These are phyloP conservation scores for Colletotrichum lini DNA, from an alignment of 2,329 filamentous ascomycete genomes.

Conservation along the genomic window DNA sequence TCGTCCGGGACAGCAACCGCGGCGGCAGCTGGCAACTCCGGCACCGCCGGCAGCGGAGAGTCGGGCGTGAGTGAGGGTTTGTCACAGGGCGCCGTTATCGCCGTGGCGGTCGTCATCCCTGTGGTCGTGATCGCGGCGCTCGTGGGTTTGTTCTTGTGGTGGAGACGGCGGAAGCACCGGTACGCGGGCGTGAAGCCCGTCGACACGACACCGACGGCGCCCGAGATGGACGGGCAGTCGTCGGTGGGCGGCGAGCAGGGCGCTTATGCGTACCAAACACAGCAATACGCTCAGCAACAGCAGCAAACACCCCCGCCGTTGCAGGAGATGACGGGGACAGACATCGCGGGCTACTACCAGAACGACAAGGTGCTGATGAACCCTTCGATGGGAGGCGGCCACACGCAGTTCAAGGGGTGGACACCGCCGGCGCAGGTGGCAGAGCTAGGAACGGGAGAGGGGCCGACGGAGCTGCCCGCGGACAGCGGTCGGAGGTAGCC, in stretches of 20 bases:
- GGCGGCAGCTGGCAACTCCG: not conserved
- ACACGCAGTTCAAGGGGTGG: conserved; percentile 32
- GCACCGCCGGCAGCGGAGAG: not conserved
- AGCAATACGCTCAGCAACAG: conserved; percentile 8
- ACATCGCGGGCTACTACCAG: conserved; percentile 29
- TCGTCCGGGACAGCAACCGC: not conserved
- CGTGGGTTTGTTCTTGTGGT: conserved; percentile 31
- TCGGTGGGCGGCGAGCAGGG: not conserved
- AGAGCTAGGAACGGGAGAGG: conserved; percentile 17
- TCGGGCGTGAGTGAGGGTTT: not conserved
- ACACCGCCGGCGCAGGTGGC: conserved; percentile 10
- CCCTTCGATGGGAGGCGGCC: not conserved
- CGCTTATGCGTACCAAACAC: conserved; percentile 20
- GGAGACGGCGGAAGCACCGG: conserved; percentile 29
- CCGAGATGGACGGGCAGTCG: conserved; percentile 14
- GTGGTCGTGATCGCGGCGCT: conserved; percentile 30
- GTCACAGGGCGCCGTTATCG: conserved; percentile 25
- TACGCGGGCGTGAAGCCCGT: conserved; percentile 35
- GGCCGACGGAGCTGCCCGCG: conserved; percentile 21
- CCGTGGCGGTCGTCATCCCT: conserved; percentile 16
- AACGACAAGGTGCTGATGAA: conserved; percentile 38
- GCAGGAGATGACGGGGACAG: conserved; percentile 23
- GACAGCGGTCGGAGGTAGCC: conserved; percentile 15
- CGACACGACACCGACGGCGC: not conserved
- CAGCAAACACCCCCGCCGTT: not conserved